phyloP scores from a whole-genome alignment of 2,329 filamentous ascomycete species.

The Cladosporium velox region DNA sequence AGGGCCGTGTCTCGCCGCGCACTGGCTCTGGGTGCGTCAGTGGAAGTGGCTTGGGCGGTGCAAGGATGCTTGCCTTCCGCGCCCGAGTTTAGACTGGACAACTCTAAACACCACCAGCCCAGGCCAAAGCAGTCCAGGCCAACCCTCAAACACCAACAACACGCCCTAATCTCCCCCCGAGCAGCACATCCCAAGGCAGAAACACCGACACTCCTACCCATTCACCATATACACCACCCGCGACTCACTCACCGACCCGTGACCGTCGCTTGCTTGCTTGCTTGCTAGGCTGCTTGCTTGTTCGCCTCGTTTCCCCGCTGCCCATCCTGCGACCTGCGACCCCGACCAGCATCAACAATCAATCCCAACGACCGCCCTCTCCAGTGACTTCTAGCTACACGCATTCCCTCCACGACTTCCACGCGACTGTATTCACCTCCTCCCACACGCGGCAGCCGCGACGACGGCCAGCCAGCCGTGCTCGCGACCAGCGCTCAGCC shows the following conservation, averaged over 20 bases:
- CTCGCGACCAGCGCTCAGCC: neutral
- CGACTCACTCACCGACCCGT: neutral
- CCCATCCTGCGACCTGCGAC: neutral
- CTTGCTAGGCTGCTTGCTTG: neutral
- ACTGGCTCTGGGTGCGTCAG: neutral
- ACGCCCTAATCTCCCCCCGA: neutral
- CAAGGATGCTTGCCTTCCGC: neutral
- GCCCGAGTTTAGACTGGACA: neutral
- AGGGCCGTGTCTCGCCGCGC: neutral
- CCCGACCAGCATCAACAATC: neutral
- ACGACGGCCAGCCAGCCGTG: slow-evolving; percentile 6
- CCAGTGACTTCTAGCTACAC: neutral
- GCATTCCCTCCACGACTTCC: neutral
- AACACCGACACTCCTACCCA: neutral
- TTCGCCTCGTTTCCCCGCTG: neutral
- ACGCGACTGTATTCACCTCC: neutral
- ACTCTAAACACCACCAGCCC: neutral
- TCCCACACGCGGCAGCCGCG: neutral
- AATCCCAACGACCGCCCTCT: neutral
- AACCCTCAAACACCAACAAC: neutral
- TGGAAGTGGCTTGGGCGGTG: neutral
- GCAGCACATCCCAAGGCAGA: neutral
- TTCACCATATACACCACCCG: neutral
- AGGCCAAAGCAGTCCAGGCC: neutral
- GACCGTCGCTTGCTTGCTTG: neutral